Base-by-base conservation (phyloP, 2,329 filamentous ascomycete genomes). In the Ambrosiella cleistominuta region DNA sequence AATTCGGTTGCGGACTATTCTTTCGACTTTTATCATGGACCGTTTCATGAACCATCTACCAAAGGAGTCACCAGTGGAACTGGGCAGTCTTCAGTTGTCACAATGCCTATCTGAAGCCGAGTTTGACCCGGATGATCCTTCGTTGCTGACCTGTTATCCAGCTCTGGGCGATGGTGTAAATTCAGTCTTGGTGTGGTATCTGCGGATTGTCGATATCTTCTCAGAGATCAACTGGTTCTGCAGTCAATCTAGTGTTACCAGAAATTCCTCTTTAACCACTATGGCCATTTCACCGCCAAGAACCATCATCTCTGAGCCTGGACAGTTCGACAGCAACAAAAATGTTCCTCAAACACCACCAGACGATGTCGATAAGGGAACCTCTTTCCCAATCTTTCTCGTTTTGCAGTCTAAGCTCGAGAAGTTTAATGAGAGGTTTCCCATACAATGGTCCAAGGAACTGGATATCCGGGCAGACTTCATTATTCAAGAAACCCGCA, bases 211-310 rank as follows among this genome's bases (percentile, higher is more conserved):
- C 6, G 51, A 58, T 36, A 15, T 54, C 39, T 58, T 54, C 19
- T 54, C 50, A 2, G 57, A 58, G 39, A 19, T 58, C 50, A 54
- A 47, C 51, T 58, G 57, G 57, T 58, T 58, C 42, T 54, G 50
- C 15, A 44, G 15, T 12, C 38, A 54, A 51, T n/a, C 13, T 4
- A 19, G 27, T 2, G 11, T 7, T 36, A 45, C 42, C 2, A 50
- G 57, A 19, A 58, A 58, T 51, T 49, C 17, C 44, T 36, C 36
- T 8, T 44, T 44, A 3, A 56, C 27, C 27, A 27, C 27, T 27
- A 27, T 3, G 3, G 27, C 27, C 27, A 5, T 27, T 3, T 27
- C 27, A 27, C 27, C 27, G 4, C 4, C 27, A 27, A 27, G 27
- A 27, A 27, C 27, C 2, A 27, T 27, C 27, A 27, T 27, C 27